These are phyloP conservation scores for Ceraceosorus guamensis DNA, from an alignment of 1,284 basidiomycete species.

Conservation along the genomic window DNA sequence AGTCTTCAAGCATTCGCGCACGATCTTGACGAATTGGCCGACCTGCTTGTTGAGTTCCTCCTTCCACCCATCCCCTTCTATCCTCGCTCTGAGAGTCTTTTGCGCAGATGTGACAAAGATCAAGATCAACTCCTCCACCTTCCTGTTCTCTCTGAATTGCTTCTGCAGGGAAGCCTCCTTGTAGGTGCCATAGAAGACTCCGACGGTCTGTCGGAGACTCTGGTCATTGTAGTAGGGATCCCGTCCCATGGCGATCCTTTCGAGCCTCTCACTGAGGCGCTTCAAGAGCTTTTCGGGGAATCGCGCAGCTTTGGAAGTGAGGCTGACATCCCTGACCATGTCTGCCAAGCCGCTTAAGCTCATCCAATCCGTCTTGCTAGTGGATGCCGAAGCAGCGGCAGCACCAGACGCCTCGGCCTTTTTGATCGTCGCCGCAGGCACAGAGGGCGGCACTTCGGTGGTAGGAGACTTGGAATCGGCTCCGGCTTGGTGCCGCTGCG, in stretches of 20 bases:
- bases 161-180: conserved; percentile 35
- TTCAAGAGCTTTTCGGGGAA: conserved; percentile 47
- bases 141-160: conserved; percentile 82
- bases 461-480: conserved; percentile 2
- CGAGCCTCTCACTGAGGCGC: conserved; percentile 36
- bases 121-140: conserved; percentile 92
- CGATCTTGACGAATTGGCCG: conserved; percentile 72
- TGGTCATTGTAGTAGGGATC: conserved; percentile 36
- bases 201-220: conserved; percentile 36
- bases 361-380: conserved; percentile 31
- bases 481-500: conserved; percentile 13
- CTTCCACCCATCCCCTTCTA: conserved; percentile 68
- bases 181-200: conserved; percentile 42
- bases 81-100: conserved; percentile 59
- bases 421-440: conserved; percentile 9
- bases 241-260: conserved; percentile 43
- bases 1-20: conserved; percentile 64
- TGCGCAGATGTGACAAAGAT: conserved; percentile 78
- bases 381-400: background rate
- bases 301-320: conserved; percentile 22
- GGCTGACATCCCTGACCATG: conserved; percentile 28
- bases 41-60: conserved; percentile 84
- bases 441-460: conserved; percentile 4
- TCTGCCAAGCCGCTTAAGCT: conserved; percentile 30
- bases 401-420: conserved; percentile 3